phyloP scores from a whole-genome alignment of 345 rosid species.

The Pseudoturritis turrita region DNA sequence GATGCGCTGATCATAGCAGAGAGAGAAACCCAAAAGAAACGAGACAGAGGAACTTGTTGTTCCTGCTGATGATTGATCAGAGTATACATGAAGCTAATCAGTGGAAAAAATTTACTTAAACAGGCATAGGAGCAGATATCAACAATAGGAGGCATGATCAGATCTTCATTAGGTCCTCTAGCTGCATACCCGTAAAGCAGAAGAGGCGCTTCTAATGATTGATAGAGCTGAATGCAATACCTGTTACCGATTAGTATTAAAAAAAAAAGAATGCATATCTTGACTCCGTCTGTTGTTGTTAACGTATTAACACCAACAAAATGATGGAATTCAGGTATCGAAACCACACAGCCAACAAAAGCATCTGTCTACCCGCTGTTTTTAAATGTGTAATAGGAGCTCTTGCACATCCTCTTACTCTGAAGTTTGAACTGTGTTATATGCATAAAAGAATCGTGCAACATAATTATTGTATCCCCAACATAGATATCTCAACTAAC shows the following conservation, averaged over 20 bases:
- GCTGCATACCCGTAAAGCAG: background rate
- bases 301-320: background rate
- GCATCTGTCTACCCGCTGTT: background rate
- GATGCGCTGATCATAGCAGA: background rate
- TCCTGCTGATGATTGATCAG: too few relatives aligned
- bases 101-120: background rate
- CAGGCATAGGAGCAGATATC: background rate
- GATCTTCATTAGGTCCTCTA: background rate
- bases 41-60: too few relatives aligned
- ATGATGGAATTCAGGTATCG: background rate
- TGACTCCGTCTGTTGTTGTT: background rate
- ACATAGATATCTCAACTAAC: conserved; percentile 16
- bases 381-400: background rate
- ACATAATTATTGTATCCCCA: conserved; percentile 1
- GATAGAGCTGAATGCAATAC: background rate
- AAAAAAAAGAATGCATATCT: background rate
- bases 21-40: background rate
- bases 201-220: background rate
- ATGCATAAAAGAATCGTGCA: conserved; percentile 19
- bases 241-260: too few relatives aligned
- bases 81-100: too few relatives aligned
- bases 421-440: conserved; percentile 19
- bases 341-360: background rate
- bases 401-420: background rate
- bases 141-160: background rate